Evolutionary conservation across 2,329 filamentous ascomycete genomes (phyloP).

Genomic region (Xylaria sp.): DNA sequence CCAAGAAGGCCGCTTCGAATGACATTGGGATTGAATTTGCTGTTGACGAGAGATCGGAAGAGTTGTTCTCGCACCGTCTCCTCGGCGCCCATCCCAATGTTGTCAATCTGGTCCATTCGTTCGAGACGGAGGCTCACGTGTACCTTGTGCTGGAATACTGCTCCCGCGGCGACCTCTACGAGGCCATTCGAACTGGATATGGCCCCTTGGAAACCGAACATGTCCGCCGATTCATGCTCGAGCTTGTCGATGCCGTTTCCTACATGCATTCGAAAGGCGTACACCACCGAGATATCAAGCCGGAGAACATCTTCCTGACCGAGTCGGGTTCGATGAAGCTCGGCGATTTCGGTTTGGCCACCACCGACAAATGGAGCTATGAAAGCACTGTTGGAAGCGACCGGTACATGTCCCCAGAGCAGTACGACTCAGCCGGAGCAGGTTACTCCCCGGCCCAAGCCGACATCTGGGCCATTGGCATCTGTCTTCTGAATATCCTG

Average conservation of each 20-base stretch:
- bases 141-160: slow-evolving; percentile 97
- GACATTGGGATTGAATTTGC: slow-evolving; percentile 66
- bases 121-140: slow-evolving; percentile 87
- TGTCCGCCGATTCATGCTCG: slow-evolving; percentile 95
- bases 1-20: slow-evolving; percentile 71
- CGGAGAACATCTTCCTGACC: slow-evolving; percentile 96
- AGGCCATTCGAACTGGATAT: slow-evolving; percentile 87
- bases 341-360: slow-evolving; percentile 93
- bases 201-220: slow-evolving; percentile 94
- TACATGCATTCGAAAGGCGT: slow-evolving; percentile 90
- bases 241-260: slow-evolving; percentile 86
- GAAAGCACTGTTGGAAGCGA: slow-evolving; percentile 96
- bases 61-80: slow-evolving; percentile 76
- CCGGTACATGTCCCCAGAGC: slow-evolving; percentile 98
- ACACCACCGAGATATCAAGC: slow-evolving; percentile 98
- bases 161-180: slow-evolving; percentile 92
- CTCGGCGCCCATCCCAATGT: slow-evolving; percentile 85
- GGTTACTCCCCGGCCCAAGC: slow-evolving; percentile 94
- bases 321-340: slow-evolving; percentile 90
- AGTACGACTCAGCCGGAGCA: slow-evolving; percentile 84
- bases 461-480: slow-evolving; percentile 96
- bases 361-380: slow-evolving; percentile 84
- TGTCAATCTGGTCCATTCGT: slow-evolving; percentile 87
- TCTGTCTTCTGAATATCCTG: slow-evolving; percentile 93
- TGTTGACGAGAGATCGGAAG: slow-evolving; percentile 81